A percentile compares a stretch with the other conserved stretches of the same genome.
These are phyloP conservation scores for Apiotrichum domesticum DNA, from an alignment of 1,284 basidiomycete species.

Conservation along the genomic window DNA sequence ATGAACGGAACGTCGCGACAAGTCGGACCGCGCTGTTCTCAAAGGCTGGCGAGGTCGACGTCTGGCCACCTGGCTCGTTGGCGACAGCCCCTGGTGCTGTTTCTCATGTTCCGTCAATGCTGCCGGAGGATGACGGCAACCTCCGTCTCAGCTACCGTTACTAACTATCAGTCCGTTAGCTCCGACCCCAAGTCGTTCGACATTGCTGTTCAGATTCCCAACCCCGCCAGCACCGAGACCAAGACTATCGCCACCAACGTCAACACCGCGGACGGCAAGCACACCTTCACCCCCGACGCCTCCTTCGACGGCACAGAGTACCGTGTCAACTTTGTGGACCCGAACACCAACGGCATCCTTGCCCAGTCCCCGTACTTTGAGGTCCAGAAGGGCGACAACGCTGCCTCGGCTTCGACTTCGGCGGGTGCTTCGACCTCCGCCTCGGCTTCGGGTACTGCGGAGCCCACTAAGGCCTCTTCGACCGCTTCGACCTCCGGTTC, in stretches of 20 bases:
- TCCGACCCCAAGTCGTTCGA: slow-evolving; percentile 17
- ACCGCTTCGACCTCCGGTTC: background rate
- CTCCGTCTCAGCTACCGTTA: too few relatives aligned
- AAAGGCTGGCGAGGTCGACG: too few relatives aligned
- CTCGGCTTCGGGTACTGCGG: slow-evolving; percentile 6
- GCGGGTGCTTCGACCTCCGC: slow-evolving; percentile 5
- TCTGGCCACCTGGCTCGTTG: too few relatives aligned
- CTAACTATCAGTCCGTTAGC: background rate
- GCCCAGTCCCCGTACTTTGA: slow-evolving; percentile 38
- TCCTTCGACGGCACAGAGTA: slow-evolving; percentile 23
- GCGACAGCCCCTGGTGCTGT: too few relatives aligned
- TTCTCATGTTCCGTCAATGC: too few relatives aligned
- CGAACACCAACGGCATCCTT: slow-evolving; percentile 28
- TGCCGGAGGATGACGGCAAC: too few relatives aligned
- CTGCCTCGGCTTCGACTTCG: background rate
- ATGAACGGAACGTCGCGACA: too few relatives aligned
- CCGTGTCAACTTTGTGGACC: slow-evolving; percentile 22
- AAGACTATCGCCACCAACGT: slow-evolving; percentile 41
- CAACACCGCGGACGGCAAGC: slow-evolving; percentile 25
- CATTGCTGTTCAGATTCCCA: slow-evolving; percentile 29
- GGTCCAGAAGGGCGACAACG: slow-evolving; percentile 22
- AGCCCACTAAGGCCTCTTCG: background rate
- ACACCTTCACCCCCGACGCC: slow-evolving; percentile 33
- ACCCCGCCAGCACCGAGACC: slow-evolving; percentile 19
- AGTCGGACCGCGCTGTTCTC: too few relatives aligned